These are phyloP conservation scores for Colletotrichum chlorophyti DNA, from an alignment of 2,329 filamentous ascomycete species.

Conservation along the genomic window DNA sequence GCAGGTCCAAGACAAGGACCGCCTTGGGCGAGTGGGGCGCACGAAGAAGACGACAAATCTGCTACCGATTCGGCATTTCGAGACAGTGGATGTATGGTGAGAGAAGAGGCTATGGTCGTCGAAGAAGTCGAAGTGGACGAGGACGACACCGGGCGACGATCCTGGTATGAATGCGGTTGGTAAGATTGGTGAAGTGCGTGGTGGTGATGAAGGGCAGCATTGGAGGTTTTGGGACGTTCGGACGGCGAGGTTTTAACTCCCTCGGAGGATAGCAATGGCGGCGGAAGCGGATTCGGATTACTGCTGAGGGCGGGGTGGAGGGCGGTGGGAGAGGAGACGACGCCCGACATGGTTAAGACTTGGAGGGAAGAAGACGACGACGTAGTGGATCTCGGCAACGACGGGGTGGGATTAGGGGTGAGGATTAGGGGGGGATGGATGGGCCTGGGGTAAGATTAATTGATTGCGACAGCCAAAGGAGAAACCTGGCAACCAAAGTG, in stretches of 20 bases:
- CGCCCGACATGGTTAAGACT: conserved; percentile 36
- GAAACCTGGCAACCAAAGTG: no score
- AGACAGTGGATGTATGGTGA: conserved; percentile 25
- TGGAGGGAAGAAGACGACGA: no score
- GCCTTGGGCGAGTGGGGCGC: conserved; percentile 9
- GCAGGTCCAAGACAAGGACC: conserved; percentile 22
- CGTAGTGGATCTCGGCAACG: conserved; percentile 21
- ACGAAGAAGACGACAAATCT: not conserved
- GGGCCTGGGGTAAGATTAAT: no score
- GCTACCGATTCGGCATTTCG: conserved; percentile 28
- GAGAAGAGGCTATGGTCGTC: conserved; percentile 23
- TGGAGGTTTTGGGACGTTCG: conserved; percentile 34
- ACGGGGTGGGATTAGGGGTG: not conserved
- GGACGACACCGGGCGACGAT: conserved; percentile 30
- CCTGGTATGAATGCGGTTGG: no score
- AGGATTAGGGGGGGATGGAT: not conserved
- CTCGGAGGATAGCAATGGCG: conserved; percentile 30
- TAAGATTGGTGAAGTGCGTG: no score
- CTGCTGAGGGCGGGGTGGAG: conserved; percentile 60
- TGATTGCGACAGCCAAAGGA: no score
- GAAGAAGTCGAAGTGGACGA: conserved; percentile 25
- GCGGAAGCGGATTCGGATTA: conserved; percentile 39
- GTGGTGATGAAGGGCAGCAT: conserved; percentile 22
- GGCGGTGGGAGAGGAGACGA: conserved; percentile 52
- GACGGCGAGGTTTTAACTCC: conserved; percentile 36